Percentiles rank a stretch among this genome's conserved stretches.
These are phyloP conservation scores for Aristolochia californica DNA, from an alignment of 164 flowering plant genomes.

Conservation along the genomic window DNA sequence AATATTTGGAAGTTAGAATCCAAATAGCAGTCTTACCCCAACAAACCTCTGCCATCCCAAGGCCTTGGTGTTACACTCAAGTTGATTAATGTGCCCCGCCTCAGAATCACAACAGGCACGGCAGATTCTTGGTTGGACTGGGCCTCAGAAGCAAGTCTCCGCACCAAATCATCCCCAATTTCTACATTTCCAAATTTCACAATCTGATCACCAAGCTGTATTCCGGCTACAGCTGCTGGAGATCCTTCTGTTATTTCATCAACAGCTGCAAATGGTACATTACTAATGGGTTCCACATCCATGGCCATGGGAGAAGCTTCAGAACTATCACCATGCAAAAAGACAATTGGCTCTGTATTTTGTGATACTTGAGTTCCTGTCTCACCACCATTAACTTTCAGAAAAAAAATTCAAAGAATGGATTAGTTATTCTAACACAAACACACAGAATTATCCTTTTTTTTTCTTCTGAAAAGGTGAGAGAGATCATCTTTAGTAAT, in stretches of 20 bases:
- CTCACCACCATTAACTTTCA: slow-evolving; percentile 17
- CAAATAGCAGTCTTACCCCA: slow-evolving; percentile 50
- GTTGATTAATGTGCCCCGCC: slow-evolving; percentile 61
- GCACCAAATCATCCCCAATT: slow-evolving; percentile 56
- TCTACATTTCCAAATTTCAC: slow-evolving; percentile 84
- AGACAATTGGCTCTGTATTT: slow-evolving; percentile 15
- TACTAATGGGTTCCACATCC: slow-evolving; percentile 37
- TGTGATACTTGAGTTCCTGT: slow-evolving; percentile 16
- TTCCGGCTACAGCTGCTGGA: slow-evolving; percentile 92
- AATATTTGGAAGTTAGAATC: background rate
- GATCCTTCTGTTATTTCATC: slow-evolving; percentile 86
- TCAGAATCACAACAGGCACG: slow-evolving; percentile 39
- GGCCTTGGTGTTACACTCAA: slow-evolving; percentile 68
- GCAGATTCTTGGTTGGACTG: slow-evolving; percentile 50
- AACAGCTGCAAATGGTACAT: slow-evolving; percentile 69
- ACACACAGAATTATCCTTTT: background rate
- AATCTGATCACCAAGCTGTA: slow-evolving; percentile 91
- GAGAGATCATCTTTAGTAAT: background rate
- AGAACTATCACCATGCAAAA: slow-evolving; percentile 14
- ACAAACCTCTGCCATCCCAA: slow-evolving; percentile 81
- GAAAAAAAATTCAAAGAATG: background rate
- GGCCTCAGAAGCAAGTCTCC: slow-evolving; percentile 66
- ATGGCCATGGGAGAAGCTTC: slow-evolving; percentile 22
- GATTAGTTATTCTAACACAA: background rate
- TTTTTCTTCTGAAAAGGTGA: background rate